A percentile compares a stretch with the other conserved stretches of the same genome.
These are phyloP conservation scores for Eragrostis nindensis DNA, from an alignment of 176 grass and related monocot genomes.

Conservation along the genomic window DNA sequence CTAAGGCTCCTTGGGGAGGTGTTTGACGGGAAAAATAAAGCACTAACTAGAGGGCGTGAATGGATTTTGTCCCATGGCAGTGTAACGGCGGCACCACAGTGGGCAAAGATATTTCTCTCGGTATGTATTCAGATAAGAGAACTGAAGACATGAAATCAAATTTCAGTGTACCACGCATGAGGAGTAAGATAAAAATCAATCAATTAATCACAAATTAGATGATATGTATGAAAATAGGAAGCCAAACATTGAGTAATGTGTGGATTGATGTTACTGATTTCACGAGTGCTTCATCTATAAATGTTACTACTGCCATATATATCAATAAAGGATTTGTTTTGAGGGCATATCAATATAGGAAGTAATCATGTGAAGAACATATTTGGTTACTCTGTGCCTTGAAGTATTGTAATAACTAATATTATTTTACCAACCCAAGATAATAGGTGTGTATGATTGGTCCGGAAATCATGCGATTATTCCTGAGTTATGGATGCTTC, in stretches of 20 bases:
- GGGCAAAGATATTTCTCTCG: slow-evolving; percentile 34
- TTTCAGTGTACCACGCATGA: neutral
- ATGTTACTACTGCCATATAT: no score
- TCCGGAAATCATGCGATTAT: slow-evolving; percentile 13
- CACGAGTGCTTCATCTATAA: no score
- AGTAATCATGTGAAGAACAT: no score
- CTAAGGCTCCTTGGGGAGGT: slow-evolving; percentile 14
- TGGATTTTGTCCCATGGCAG: slow-evolving; percentile 35
- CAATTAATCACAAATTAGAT: neutral
- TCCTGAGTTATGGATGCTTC: slow-evolving; percentile 27
- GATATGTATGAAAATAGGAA: neutral
- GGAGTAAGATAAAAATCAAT: neutral
- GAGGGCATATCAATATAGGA: no score
- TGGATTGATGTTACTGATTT: no score
- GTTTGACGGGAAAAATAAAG: neutral
- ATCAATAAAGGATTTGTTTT: no score
- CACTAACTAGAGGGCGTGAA: neutral
- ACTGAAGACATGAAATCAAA: neutral
- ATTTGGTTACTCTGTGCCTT: neutral
- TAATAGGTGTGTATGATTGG: slow-evolving; percentile 14
- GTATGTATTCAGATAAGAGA: neutral
- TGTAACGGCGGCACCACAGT: slow-evolving; percentile 25
- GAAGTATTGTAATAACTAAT: neutral
- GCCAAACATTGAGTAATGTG: neutral
- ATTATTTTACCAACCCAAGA: neutral